These are phyloP conservation scores for Corniculantispora saksenae DNA, from an alignment of 2,329 filamentous ascomycete genomes.

Conservation along the genomic window DNA sequence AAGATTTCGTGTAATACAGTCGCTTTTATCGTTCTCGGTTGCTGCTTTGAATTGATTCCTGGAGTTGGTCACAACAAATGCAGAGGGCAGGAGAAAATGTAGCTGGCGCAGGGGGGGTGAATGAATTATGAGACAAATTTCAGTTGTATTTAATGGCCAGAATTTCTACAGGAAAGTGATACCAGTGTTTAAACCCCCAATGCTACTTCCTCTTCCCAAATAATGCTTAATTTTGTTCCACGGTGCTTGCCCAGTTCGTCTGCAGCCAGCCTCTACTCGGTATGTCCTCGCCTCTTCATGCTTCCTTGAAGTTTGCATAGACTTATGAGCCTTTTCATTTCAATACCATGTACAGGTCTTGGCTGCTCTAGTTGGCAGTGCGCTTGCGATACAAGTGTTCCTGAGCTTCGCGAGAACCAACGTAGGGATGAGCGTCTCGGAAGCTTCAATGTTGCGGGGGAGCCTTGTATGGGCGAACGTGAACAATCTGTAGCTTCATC, in stretches of 20 bases:
- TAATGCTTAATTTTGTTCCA: not conserved
- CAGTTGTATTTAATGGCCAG: constrained; percentile 2
- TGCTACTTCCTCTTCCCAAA: not conserved
- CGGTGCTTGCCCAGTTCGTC: no score
- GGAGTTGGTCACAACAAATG: not conserved
- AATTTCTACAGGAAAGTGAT: constrained; percentile 16
- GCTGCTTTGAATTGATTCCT: not conserved
- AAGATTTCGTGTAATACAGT: not conserved
- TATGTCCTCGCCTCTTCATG: constrained; percentile 24
- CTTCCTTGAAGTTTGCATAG: constrained; percentile 29
- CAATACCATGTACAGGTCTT: constrained; percentile 31
- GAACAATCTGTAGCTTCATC: not conserved
- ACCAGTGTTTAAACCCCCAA: not conserved
- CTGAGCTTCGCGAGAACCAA: constrained; percentile 25
- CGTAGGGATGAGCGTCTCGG: constrained; percentile 19
- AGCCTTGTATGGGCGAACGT: not conserved
- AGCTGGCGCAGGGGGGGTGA: not conserved
- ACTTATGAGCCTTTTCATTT: constrained; percentile 33
- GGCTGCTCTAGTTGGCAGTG: constrained; percentile 35
- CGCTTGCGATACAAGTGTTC: constrained; percentile 29
- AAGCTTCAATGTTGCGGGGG: not conserved
- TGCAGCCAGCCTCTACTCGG: constrained; percentile 19
- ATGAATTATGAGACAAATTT: not conserved
- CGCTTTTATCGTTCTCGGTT: not conserved
- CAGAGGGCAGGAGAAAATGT: not conserved